Evolutionary conservation across 805 yeast genomes (phyloP).

Genomic region (Teunomyces barrocoloradensis): DNA sequence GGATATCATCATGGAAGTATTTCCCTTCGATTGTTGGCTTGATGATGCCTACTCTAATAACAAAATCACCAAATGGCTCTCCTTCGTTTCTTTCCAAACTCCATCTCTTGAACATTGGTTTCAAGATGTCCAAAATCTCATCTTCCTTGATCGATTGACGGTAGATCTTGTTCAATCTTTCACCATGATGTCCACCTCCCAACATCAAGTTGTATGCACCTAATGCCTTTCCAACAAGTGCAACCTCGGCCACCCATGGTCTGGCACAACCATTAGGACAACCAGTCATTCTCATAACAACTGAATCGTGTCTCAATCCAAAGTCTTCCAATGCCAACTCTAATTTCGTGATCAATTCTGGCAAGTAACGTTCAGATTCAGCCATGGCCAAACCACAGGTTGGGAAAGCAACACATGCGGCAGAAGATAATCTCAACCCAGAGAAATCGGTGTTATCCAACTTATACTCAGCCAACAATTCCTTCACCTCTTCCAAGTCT

Average conservation of each 20-base stretch:
- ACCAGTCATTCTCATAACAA: constrained; percentile 98
- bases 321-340: constrained; percentile 87
- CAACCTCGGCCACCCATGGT: constrained; percentile 97
- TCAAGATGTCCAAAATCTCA: constrained; percentile 72
- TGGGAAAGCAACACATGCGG: constrained; percentile 98
- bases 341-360: constrained; percentile 73
- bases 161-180: constrained; percentile 86
- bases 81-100: constrained; percentile 85
- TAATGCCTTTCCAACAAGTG: constrained; percentile 90
- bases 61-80: constrained; percentile 94
- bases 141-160: constrained; percentile 87
- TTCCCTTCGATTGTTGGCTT: constrained; percentile 88
- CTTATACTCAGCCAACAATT: constrained; percentile 65
- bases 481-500: constrained; percentile 61
- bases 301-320: constrained; percentile 90
- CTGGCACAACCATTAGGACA: constrained; percentile 99
- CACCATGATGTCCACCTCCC: constrained; percentile 95
- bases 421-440: constrained; percentile 83
- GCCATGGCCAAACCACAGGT: constrained; percentile 99
- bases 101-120: constrained; percentile 92
- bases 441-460: constrained; percentile 82
- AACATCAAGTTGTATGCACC: constrained; percentile 91
- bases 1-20: constrained; percentile 90
- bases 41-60: constrained; percentile 82
- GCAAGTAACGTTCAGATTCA: constrained; percentile 91